Evolutionary conservation across 164 flowering plant genomes (phyloP).

Genomic region (Santalum album): DNA sequence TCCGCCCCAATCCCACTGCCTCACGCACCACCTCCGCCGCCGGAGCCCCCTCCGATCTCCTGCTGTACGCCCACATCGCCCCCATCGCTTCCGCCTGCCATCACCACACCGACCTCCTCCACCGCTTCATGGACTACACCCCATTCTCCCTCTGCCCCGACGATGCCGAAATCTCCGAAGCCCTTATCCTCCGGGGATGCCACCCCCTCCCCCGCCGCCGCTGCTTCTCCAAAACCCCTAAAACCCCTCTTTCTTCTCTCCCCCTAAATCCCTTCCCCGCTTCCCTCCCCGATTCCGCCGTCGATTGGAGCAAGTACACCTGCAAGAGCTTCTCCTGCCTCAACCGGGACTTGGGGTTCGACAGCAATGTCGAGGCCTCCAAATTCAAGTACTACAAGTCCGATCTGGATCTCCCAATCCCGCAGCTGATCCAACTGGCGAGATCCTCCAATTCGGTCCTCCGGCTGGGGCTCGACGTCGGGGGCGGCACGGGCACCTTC

Average conservation of each 20-base stretch:
- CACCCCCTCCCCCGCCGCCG: conserved; percentile 94
- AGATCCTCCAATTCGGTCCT: conserved; percentile 30
- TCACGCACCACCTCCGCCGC: conserved; percentile 10
- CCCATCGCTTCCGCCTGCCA: conserved; percentile 86
- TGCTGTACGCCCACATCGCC: conserved; percentile 53
- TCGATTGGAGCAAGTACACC: conserved; percentile 39
- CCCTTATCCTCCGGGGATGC: conserved; percentile 79
- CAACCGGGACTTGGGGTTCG: conserved; percentile 41
- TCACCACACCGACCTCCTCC: conserved; percentile 66
- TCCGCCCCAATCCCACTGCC: conserved; percentile 23
- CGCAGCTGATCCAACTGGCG: conserved; percentile 39
- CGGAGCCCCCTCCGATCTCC: conserved; percentile 58
- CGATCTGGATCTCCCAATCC: conserved; percentile 51
- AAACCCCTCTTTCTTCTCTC: conserved; percentile 25
- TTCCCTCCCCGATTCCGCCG: conserved; percentile 38
- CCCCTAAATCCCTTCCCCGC: conserved; percentile 38
- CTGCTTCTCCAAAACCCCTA: conserved; percentile 62
- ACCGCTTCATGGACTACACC: conserved; percentile 71
- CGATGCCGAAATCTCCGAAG: conserved; percentile 51
- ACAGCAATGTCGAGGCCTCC: conserved; percentile 29
- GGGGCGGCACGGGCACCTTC: conserved; percentile 83
- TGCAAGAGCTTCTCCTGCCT: conserved; percentile 59
- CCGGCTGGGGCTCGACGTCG: conserved; percentile 73
- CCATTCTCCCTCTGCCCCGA: conserved; percentile 64
- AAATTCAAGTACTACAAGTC: conserved; percentile 34